A percentile compares a stretch with the other conserved stretches of the same genome.
Conservation (phyloP, 176 grass and related monocot species). For the Urochloa ruziziensis region DNA sequence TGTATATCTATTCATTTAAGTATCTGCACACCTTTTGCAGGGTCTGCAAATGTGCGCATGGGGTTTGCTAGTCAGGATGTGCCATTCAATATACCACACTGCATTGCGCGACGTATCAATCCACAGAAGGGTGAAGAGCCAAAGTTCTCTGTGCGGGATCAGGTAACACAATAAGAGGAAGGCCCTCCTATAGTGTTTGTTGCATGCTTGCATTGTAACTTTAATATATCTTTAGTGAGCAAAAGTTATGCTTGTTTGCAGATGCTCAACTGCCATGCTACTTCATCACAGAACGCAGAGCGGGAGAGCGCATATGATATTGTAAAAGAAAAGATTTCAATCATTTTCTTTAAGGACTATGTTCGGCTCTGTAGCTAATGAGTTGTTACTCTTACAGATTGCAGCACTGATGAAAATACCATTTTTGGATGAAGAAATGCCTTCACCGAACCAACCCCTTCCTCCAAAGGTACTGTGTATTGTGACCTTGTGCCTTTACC, state of each 20-base stretch:
- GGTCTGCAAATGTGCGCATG: conserved; percentile 82
- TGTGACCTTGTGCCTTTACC: neutral
- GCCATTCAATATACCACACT: conserved; percentile 82
- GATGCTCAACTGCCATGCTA: conserved; percentile 62
- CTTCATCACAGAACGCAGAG: conserved; percentile 55
- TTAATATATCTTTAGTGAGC: neutral
- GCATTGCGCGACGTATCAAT: conserved; percentile 59
- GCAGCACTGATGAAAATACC: conserved; percentile 88
- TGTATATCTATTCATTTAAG: conserved; percentile 2
- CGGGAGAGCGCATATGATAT: conserved; percentile 89
- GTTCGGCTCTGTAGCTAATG: conserved; percentile 1
- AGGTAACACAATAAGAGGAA: conserved; percentile 48
- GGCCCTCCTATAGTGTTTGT: neutral
- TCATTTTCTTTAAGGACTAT: conserved; percentile 16
- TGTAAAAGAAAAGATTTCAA: conserved; percentile 43
- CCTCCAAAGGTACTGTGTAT: conserved; percentile 61
- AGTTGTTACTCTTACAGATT: conserved; percentile 45
- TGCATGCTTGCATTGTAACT: neutral
- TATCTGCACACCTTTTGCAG: conserved; percentile 21
- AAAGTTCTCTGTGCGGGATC: conserved; percentile 53
- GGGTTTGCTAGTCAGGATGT: conserved; percentile 84
- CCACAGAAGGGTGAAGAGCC: conserved; percentile 7
- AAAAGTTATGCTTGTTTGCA: conserved; percentile 33
- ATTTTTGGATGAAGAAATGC: conserved; percentile 73
- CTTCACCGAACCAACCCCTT: conserved; percentile 48